These are phyloP conservation scores for Triticum urartu DNA, from an alignment of 176 grass and related monocot genomes.

Conservation along the genomic window DNA sequence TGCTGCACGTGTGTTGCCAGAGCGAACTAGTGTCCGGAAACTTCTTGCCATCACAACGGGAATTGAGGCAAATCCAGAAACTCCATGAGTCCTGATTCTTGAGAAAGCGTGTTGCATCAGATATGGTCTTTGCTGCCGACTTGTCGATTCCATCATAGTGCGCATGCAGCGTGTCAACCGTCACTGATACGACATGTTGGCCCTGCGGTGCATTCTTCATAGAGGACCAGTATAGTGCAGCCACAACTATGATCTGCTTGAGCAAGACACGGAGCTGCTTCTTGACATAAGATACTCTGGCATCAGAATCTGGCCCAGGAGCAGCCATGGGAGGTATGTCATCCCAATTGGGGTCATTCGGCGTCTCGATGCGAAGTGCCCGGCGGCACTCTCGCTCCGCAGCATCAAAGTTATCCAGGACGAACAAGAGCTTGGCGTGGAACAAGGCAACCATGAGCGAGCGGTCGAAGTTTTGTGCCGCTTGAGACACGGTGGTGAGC, in stretches of 20 bases:
- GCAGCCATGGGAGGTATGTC: constrained; percentile 18
- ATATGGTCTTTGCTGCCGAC: constrained; percentile 1
- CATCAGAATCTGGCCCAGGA: background rate
- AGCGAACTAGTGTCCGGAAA: background rate
- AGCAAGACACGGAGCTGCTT: background rate
- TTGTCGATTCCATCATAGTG: background rate
- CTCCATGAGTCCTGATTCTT: constrained; percentile 13
- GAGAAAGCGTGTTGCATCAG: background rate
- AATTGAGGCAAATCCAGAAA: constrained; percentile 15
- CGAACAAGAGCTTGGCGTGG: constrained; percentile 5
- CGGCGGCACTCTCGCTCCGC: background rate
- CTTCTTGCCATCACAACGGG: background rate
- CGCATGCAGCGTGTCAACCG: background rate
- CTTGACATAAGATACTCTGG: constrained; percentile 2
- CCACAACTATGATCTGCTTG: background rate
- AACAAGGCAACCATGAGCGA: constrained; percentile 16
- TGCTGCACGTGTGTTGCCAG: background rate
- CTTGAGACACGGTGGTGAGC: background rate
- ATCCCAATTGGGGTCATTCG: background rate
- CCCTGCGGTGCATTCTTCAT: background rate
- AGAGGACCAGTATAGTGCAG: background rate
- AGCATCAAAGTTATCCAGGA: background rate
- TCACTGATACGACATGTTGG: background rate
- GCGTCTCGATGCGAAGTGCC: background rate
- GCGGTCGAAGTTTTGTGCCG: background rate